Base-by-base conservation (phyloP, 2,329 filamentous ascomycete species). In the Fusarium sp. region DNA sequence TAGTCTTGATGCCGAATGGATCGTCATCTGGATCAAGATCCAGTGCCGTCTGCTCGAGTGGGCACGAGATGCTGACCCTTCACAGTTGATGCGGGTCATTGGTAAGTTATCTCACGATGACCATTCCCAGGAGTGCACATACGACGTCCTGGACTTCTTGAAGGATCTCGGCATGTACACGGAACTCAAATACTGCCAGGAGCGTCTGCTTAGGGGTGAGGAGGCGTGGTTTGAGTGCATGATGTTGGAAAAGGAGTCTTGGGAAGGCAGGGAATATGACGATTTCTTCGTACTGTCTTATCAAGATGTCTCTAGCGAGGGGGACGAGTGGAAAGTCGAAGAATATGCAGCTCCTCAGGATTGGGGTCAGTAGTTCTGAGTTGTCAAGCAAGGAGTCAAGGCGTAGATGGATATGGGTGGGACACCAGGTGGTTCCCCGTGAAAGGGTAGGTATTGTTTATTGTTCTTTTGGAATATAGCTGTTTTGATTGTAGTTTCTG, bases 131-230 rank as follows among this genome's bases (percentile, higher is more conserved):
- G 36, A 57, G 40, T 63, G 43, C 9, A 54, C 69, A 30, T 80
- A 79, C 51, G 78, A 81, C 50, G 72, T 79, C 7, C 67, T 77
- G 4, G 77, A 79, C 50, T 68, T 81, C 9, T 63, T 81, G 2
- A 71, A 73, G 17, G 77, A 80, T 23, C 43, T 80, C 0, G 73
- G 78, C 2, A 23, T 79, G 36, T 69, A 68, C n/a, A 43, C 65
- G 0, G 77, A 79, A 66, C 73, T 77, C 24, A 52, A 58, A n/a
- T 23, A 59, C 20, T 75, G 71, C n/a, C 67, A 74, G 32, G 66
- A 68, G 21, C 67, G 67, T 15, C 45, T 80, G 12, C 26, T 54
- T 12, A 54, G 61, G 34, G 62, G 63, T 5, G 74, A 75, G 23
- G 68, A 68, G 14, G 73, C 68, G 14, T 73, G 66, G 68, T 69